Percentiles rank a stretch among this genome's conserved stretches.
These are phyloP conservation scores for Tricholoma sp. DNA, from an alignment of 768 basidiomycete species.

Conservation along the genomic window DNA sequence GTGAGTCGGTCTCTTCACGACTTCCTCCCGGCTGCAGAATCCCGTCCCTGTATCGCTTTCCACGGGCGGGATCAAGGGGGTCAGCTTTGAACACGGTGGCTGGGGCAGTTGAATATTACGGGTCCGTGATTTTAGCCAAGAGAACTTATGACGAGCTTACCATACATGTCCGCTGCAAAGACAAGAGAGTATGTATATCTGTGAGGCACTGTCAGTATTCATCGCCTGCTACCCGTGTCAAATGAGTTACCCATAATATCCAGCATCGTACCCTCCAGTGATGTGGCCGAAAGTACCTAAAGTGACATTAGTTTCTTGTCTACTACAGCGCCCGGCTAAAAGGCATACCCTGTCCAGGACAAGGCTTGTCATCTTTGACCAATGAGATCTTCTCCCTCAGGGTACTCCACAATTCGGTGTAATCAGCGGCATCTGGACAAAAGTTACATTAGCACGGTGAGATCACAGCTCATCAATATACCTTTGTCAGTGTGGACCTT, in stretches of 20 bases:
- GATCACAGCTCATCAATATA: slow-evolving; percentile 15
- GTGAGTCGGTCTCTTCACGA: slow-evolving; percentile 75
- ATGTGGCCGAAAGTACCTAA: slow-evolving; percentile 68
- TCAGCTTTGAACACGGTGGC: slow-evolving; percentile 78
- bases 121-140: background rate
- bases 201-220: background rate
- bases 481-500: slow-evolving; percentile 70
- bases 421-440: slow-evolving; percentile 52
- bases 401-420: slow-evolving; percentile 75
- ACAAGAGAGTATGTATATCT: slow-evolving; percentile 71
- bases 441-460: background rate
- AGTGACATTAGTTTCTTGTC: slow-evolving; percentile 5
- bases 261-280: slow-evolving; percentile 64
- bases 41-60: slow-evolving; percentile 66
- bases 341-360: slow-evolving; percentile 59
- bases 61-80: slow-evolving; percentile 65
- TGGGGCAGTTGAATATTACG: slow-evolving; percentile 13
- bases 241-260: slow-evolving; percentile 57
- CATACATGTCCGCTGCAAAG: slow-evolving; percentile 56
- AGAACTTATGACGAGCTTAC: slow-evolving; percentile 17
- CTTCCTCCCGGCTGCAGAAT: slow-evolving; percentile 74
- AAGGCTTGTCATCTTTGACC: slow-evolving; percentile 53
- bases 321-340: background rate
- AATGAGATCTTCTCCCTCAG: slow-evolving; percentile 67
- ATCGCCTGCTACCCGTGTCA: background rate